Conservation (phyloP, 257 asterid genomes). For the Lycium barbarum region DNA sequence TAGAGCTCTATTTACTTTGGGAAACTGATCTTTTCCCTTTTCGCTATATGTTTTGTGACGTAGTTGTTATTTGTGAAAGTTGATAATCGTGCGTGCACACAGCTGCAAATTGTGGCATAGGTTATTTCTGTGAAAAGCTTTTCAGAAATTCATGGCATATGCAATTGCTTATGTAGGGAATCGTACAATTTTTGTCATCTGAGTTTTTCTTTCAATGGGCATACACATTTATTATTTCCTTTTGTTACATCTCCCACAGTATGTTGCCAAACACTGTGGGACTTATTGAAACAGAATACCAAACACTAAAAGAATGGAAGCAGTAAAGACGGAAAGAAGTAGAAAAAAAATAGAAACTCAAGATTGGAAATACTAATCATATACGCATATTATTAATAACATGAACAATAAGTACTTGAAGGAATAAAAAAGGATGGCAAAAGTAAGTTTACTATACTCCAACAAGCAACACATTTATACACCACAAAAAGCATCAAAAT, state of each 20-base stretch:
- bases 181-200: neutral
- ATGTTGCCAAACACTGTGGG: no score
- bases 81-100: neutral
- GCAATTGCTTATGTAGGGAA: conserved; percentile 20
- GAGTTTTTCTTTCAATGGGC: conserved; percentile 11
- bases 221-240: conserved; percentile 26
- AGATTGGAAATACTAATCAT: neutral
- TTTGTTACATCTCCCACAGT: conserved; percentile 52
- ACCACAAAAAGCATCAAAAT: neutral
- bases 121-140: neutral
- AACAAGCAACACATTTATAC: neutral
- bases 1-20: neutral
- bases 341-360: neutral
- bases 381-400: neutral
- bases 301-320: neutral
- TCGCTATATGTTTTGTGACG: neutral
- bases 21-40: neutral
- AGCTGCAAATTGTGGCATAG: neutral
- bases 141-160: conserved; percentile 22
- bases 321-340: neutral
- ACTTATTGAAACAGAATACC: neutral
- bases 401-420: neutral
- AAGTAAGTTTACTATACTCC: neutral
- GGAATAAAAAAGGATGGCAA: neutral
- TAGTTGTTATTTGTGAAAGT: conserved; percentile 3